Evolutionary conservation across 345 rosid genomes (phyloP).

Genomic region (Eucalyptus viminalis): DNA sequence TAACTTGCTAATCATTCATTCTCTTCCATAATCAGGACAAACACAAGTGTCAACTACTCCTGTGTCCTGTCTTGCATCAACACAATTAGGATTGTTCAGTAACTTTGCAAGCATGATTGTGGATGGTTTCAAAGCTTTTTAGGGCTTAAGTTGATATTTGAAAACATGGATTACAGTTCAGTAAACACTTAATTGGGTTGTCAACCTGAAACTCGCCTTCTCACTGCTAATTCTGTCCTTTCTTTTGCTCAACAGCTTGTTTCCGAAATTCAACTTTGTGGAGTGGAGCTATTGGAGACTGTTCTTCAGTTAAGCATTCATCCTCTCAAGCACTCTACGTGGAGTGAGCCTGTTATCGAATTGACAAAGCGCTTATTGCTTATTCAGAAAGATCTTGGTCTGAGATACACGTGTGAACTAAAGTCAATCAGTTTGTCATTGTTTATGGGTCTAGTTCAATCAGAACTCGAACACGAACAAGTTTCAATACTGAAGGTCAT

Average conservation of each 20-base stretch:
- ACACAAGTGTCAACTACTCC: background rate
- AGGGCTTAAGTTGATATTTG: background rate
- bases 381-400: conserved; percentile 53
- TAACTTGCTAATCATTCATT: background rate
- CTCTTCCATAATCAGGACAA: background rate
- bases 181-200: background rate
- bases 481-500: conserved; percentile 54
- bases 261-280: conserved; percentile 41
- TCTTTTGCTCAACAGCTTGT: conserved; percentile 23
- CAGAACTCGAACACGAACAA: conserved; percentile 79
- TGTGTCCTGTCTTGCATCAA: background rate
- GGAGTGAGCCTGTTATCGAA: conserved; percentile 38
- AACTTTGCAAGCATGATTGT: background rate
- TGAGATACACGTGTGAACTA: conserved; percentile 36
- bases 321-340: conserved; percentile 20
- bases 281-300: conserved; percentile 43
- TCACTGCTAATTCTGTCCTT: background rate
- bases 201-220: background rate
- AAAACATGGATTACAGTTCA: background rate
- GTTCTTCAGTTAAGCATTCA: conserved; percentile 27
- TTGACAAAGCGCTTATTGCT: conserved; percentile 44
- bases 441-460: conserved; percentile 38
- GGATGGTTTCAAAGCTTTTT: background rate
- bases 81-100: background rate
- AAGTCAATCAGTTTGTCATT: conserved; percentile 44